Evolutionary conservation across 2,329 filamentous ascomycete genomes (phyloP), one percentile per base, ranked within the genome.

Genomic region (Talaromyces sp.): DNA sequence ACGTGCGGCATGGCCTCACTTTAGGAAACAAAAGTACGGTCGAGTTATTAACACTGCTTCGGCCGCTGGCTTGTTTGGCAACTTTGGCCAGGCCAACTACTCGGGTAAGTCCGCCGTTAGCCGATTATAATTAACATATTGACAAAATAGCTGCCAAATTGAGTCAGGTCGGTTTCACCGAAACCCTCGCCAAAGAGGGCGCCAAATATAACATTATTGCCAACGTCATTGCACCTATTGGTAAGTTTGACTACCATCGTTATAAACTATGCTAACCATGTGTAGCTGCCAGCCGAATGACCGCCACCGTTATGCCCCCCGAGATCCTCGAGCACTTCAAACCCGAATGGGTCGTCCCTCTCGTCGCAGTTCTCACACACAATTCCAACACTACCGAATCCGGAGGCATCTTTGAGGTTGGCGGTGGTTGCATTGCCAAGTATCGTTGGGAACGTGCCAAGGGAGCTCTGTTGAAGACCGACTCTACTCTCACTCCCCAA

Each of bases 1-100:
- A 68, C 89, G 89, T 79, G 95, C 95, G 69, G 95, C 95, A 61
- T 99, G 95, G 94, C 93, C 94, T 67, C 85, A 98, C 81, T 98
- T 99, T 86, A 88, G 94, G 76, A 98, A 98, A 84, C 95, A 99
- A 82, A 98, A 97, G 87, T 99, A 92, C 78, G 95, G 95, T 69
- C 88, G 95, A 73, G 85, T 99, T 71, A 97, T 99, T 82, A 98
- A 96, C 85, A 98, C 95, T 27, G 88, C 94, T 43, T 98, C 94
- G n/a, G 93, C 93, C 65, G 93, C 95, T 68, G 95, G 95, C 73
- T 85, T 99, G 63, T 98, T 96, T 78, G 95, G 95, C 74, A 95
- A 88, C 82, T 98, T 97, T 75, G 95, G 94, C 70, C 94, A 98
- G 83, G 88, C 89, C 78, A 98, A 97, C 82, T 99, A 99, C 82